Conservation (phyloP, 495 filamentous ascomycete genomes). For the Parmelia sp. region DNA sequence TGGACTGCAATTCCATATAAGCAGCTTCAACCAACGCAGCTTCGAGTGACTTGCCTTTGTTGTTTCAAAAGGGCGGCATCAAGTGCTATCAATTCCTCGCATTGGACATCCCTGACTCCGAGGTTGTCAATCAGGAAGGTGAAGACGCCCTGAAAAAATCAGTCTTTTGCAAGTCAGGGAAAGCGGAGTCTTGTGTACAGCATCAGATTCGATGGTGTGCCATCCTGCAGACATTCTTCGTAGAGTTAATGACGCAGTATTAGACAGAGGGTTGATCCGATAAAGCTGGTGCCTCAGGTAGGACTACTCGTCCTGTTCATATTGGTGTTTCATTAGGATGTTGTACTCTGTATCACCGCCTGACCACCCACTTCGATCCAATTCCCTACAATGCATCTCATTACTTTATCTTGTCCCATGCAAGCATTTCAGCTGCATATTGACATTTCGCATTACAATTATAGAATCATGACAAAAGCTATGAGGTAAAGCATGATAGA, state of each 20-base stretch:
- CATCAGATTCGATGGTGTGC: constrained; percentile 88
- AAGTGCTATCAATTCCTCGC: constrained; percentile 90
- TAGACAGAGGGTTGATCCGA: too few species aligned
- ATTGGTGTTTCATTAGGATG: neutral
- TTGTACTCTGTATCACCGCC: too few species aligned
- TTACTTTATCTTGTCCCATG: neutral
- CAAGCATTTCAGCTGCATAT: neutral
- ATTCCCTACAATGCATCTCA: too few species aligned
- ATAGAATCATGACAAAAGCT: neutral
- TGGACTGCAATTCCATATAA: constrained; percentile 41
- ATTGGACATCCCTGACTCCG: constrained; percentile 87
- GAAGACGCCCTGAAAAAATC: constrained; percentile 73
- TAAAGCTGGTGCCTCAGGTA: too few species aligned
- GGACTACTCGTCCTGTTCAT: too few species aligned
- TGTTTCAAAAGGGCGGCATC: constrained; percentile 74
- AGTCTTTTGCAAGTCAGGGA: constrained; percentile 7
- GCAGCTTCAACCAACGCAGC: neutral
- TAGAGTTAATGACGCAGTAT: neutral
- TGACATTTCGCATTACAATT: neutral
- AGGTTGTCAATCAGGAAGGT: constrained; percentile 89
- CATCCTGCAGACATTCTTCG: constrained; percentile 43
- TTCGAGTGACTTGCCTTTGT: constrained; percentile 42
- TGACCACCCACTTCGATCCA: too few species aligned
- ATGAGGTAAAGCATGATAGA: neutral
- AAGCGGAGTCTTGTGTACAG: constrained; percentile 15